A percentile compares a stretch with the other conserved stretches of the same genome.
Evolutionary conservation across 2,329 filamentous ascomycete species (phyloP).

Genomic region (Aureobasidium sp.): DNA sequence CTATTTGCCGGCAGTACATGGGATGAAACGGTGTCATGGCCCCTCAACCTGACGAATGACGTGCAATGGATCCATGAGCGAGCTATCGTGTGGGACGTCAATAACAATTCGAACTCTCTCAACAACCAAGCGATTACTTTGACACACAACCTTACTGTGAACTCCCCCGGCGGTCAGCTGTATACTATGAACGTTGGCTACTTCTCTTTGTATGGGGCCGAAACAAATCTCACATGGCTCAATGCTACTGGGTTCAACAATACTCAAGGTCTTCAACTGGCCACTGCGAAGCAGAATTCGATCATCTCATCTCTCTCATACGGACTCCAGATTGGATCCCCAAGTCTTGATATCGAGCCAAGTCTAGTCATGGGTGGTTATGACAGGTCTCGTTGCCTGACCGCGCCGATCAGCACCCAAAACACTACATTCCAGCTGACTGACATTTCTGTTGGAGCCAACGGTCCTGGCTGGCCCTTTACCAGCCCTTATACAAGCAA

Average conservation of each 20-base stretch:
- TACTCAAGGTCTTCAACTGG: not conserved
- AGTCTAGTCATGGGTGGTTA: slow-evolving; percentile 1
- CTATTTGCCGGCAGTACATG: not conserved
- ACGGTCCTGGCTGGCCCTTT: not conserved
- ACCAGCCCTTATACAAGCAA: too few species aligned
- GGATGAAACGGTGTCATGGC: slow-evolving; percentile 1
- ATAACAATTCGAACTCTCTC: not conserved
- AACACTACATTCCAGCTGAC: not conserved
- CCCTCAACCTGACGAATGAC: not conserved
- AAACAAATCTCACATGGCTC: not conserved
- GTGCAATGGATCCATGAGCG: not conserved
- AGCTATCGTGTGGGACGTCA: not conserved
- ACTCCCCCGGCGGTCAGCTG: not conserved
- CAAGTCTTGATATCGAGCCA: not conserved
- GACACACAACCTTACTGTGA: not conserved
- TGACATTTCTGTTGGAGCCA: not conserved
- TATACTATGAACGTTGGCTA: slow-evolving; percentile 4
- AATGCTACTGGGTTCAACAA: not conserved
- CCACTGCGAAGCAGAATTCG: not conserved
- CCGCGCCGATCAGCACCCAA: not conserved
- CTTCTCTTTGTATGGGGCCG: slow-evolving; percentile 1
- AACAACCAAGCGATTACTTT: not conserved
- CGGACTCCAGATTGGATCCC: not conserved
- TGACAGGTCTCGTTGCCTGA: not conserved
- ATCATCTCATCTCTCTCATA: not conserved